Conservation (phyloP, 805 yeast species). For the Yarrowia alimentaria region DNA sequence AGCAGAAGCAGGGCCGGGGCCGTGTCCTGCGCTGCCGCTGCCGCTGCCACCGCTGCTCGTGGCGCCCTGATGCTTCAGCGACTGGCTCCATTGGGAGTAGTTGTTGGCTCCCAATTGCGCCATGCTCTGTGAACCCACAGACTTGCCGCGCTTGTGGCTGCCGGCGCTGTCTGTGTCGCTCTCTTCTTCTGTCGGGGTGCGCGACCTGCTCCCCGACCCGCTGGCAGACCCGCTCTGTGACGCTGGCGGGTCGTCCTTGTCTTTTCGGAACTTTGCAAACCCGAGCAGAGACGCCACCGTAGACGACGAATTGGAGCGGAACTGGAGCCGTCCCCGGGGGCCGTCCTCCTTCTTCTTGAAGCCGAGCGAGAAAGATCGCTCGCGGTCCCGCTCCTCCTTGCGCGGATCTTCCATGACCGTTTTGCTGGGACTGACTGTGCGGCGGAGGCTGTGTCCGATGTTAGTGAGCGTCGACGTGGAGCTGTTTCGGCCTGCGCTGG, state of each 20-base stretch:
- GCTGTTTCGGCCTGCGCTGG: neutral
- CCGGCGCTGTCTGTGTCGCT: neutral
- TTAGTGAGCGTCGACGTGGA: constrained; percentile 4
- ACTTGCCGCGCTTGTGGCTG: neutral
- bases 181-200: neutral
- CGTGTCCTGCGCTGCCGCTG: neutral
- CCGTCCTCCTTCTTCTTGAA: constrained; percentile 20
- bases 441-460: constrained; percentile 5
- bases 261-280: constrained; percentile 18
- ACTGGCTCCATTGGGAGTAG: constrained; percentile 18
- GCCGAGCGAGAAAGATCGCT: constrained; percentile 18
- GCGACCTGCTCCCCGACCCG: too few relatives aligned
- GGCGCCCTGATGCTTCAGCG: neutral
- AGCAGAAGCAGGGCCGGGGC: neutral
- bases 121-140: neutral
- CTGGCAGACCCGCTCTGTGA: too few relatives aligned
- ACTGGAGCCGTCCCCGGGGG: constrained; percentile 15
- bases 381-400: constrained; percentile 1
- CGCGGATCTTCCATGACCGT: neutral
- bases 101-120: constrained; percentile 17
- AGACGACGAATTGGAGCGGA: constrained; percentile 25
- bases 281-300: constrained; percentile 20
- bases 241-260: constrained; percentile 10
- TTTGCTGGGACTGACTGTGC: constrained; percentile 10
- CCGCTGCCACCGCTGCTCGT: neutral